A percentile compares a stretch with the other conserved stretches of the same genome.
These are phyloP conservation scores for Cryptosporidium bovis DNA, from an alignment of 169 alveolate genomes.

Conservation along the genomic window DNA sequence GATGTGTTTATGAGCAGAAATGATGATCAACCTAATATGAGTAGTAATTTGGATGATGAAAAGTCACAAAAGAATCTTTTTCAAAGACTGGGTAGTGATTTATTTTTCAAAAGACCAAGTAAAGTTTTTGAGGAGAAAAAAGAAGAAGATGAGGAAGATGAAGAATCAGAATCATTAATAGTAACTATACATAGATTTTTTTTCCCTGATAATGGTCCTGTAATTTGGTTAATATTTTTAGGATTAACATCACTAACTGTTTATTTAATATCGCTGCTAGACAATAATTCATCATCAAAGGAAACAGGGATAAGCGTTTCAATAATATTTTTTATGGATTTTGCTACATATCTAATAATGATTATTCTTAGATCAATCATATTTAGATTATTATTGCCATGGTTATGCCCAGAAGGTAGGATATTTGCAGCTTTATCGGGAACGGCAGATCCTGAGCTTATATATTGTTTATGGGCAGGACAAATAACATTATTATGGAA, in stretches of 20 bases:
- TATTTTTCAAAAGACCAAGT: slow-evolving; percentile 66
- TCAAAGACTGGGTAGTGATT: slow-evolving; percentile 64
- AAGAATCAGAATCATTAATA: slow-evolving; percentile 49
- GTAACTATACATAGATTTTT: slow-evolving; percentile 12
- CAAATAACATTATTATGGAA: slow-evolving; percentile 56
- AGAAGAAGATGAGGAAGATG: slow-evolving; percentile 69
- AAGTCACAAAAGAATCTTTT: slow-evolving; percentile 16
- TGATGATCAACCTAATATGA: slow-evolving; percentile 22
- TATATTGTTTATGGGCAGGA: slow-evolving; percentile 59
- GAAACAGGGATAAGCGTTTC: slow-evolving; percentile 18
- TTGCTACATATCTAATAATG: slow-evolving; percentile 37
- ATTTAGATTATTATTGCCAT: slow-evolving; percentile 44
- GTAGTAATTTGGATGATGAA: slow-evolving; percentile 29
- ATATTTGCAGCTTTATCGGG: slow-evolving; percentile 74
- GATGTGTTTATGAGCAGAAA: slow-evolving; percentile 36
- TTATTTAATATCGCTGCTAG: slow-evolving; percentile 22
- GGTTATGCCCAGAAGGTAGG: slow-evolving; percentile 74
- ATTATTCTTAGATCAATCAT: slow-evolving; percentile 45
- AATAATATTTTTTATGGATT: slow-evolving; percentile 46
- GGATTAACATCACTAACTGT: slow-evolving; percentile 31
- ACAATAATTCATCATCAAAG: neutral
- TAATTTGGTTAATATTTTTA: slow-evolving; percentile 33
- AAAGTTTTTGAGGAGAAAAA: slow-evolving; percentile 68
- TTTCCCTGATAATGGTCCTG: slow-evolving; percentile 69
- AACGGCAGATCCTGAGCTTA: slow-evolving; percentile 70